Evolutionary conservation across 805 yeast species (phyloP), one percentile per base, ranked within the genome.

Genomic region (Spathaspora girioi): DNA sequence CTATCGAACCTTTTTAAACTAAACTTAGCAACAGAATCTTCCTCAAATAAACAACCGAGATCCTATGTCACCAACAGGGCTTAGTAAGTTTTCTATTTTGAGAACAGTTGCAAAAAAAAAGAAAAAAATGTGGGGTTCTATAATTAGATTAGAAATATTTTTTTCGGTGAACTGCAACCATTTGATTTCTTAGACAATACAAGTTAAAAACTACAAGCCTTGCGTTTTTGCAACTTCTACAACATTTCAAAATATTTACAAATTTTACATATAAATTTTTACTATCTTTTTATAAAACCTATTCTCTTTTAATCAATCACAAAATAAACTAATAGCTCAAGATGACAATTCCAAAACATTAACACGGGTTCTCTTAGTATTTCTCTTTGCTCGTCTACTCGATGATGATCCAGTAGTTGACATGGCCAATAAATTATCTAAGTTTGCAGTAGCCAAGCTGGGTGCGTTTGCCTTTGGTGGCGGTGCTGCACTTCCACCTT

Each of bases 401-500:
- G 51, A 56, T 12, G 52, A 54, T n/a, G 63, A 47, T 6, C 59
- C 55, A 18, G 61, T 49, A 2, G 66, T 64, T 11, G 71, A 66
- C 51, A 73, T 46, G 12, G 71, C 64, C 19, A 73, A 58, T 38
- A 73, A 63, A 57, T 71, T 76, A 49, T 73, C 78, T 45, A 73
- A 62, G 0, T 75, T 75, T 5, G 77, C 77, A 45, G 62, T 68
- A 3, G 76, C 76, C 52, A 73, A 62, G 50, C 59, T 67, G 14
- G 63, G 51, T 38, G 50, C 45, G 6, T 54, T 38, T 11, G 59
- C 57, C 14, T 29, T 50, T 2, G 57, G 29, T 15, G 29, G 49
- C 2, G 49, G 18, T 2, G 54, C 38, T 11, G 59, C 50, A 9
- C 45, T 45, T 9, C 49, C 19, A 14, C 46, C 31, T 1, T 38